Evolutionary conservation across 2,329 filamentous ascomycete species (phyloP), one percentile per base, ranked within the genome.

Genomic region (Orbilia brochopaga): DNA sequence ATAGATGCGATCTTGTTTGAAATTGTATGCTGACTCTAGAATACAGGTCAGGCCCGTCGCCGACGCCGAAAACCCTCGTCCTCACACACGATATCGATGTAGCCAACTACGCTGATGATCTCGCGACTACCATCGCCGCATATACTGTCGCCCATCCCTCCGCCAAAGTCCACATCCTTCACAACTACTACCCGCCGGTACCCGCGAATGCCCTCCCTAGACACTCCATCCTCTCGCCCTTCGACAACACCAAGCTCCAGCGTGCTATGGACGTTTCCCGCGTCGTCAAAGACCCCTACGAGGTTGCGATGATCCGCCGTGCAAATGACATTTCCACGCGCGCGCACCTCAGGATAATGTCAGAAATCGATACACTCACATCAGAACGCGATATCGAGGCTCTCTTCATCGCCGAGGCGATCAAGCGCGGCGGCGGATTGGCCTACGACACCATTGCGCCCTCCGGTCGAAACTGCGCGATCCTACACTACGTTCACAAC

Each of bases 381-480:
- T 95, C 90, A 75, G 93, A 99, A 81, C 86, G 90, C 37, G 87
- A 97, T 75, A 85, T 96, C 24, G 90, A 96, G 78, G 91, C 90
- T 48, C 81, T 88, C 10, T 96, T 96, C 78, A 82, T 88, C 23
- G 84, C 86, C 35, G 85, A 85, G 21, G 96, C 91, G 78, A 87
- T 90, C 55, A 84, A 88, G 6, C 83, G 85, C 58, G 90, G 89
- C 73, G 89, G 90, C 2, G 82, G 86, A 56, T 90, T 96, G 81
- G 88, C 93, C 0, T 99, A 99, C 78, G 86, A 88, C 52, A 85
- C 92, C n/a, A 97, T 99, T 75, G 91, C 90, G 51, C 93, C 90
- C 1, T 87, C 89, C 1, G 93, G 93, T 0, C 78, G 83, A n/a
- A 94, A 94, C 77, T 92, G 90, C 4, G 87, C 89, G 13, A 92